Evolutionary conservation across 2,329 filamentous ascomycete species (phyloP), one percentile per base, ranked within the genome.

Genomic region (Microdochium nivale): DNA sequence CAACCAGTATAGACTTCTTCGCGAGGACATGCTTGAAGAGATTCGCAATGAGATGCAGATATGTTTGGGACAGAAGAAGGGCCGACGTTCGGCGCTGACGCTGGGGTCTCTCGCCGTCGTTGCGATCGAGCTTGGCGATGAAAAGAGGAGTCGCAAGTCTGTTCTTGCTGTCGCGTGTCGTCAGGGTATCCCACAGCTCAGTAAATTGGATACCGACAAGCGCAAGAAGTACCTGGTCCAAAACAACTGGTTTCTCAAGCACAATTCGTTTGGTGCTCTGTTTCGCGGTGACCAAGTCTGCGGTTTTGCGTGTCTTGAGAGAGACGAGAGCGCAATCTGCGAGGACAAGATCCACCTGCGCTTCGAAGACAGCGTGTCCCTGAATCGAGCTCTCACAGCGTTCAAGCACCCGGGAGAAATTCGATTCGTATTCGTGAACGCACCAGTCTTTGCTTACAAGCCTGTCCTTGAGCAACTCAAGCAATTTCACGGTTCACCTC

Each of bases 11-110:
- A 82, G 87, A 0, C 73, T 90, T 0, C 69, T 88, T 0, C 71
- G 87, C 2, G 85, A 90, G 57, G 86, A 90, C 55, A 83, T 89
- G 74, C 66, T 90, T 0, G 78, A 73, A 0, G 84, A 86, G 55
- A 68, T 90, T 2, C 75, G 81, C 1, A 52, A 1, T 58, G 40
- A 44, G 40, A 44, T 78, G 1, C 50, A 58, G 1, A 73, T 67
- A 13, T 58, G 54, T 49, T 53, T 59, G 32, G 13, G 70, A 68
- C 0, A 67, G 19, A 81, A 77, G 57, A 74, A 71, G 55, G 75
- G 74, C 14, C 59, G 69, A 14, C 65, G 72, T n/a, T 60, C 52
- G 51, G 57, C 67, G 0, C 53, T 67, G 2, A 59, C 70, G 1
- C 46, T 60, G 16, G 33, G 49, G 23, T 37, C 66, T 0, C 59